Evolutionary conservation across 2,329 filamentous ascomycete species (phyloP).

Genomic region (Fusarium nurragi): DNA sequence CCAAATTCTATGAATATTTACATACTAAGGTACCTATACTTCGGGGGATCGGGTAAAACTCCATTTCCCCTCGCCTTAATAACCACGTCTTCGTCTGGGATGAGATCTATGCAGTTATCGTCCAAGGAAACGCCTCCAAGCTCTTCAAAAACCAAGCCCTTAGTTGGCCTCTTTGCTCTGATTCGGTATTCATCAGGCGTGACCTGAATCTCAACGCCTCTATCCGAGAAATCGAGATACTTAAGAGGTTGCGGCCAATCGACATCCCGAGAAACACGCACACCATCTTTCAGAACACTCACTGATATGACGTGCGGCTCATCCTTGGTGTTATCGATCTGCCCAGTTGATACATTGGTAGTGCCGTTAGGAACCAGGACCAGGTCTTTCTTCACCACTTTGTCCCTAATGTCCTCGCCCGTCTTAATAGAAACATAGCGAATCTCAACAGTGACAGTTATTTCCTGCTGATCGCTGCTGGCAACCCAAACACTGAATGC

Average conservation of each 20-base stretch:
- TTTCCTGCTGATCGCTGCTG: background rate
- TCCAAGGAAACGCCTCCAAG: background rate
- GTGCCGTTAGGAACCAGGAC: background rate
- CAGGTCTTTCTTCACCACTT: background rate
- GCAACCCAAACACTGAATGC: background rate
- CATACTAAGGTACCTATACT: too few species aligned
- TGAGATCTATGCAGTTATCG: background rate
- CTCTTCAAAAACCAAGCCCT: background rate
- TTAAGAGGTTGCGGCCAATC: background rate
- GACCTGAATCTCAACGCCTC: background rate
- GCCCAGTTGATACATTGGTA: background rate
- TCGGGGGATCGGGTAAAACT: too few species aligned
- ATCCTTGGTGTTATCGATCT: background rate
- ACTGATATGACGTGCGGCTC: background rate
- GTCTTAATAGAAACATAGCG: slow-evolving; percentile 1
- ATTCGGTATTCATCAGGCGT: background rate
- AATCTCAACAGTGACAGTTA: background rate
- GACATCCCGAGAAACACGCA: background rate
- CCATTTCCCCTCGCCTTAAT: too few species aligned
- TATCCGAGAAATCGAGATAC: background rate
- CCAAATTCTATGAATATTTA: too few species aligned
- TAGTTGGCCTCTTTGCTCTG: background rate
- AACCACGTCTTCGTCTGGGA: background rate
- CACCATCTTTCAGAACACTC: background rate
- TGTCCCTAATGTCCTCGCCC: background rate